Base-by-base conservation (phyloP, 2,329 filamentous ascomycete species). In the Ascochyta pisi region DNA sequence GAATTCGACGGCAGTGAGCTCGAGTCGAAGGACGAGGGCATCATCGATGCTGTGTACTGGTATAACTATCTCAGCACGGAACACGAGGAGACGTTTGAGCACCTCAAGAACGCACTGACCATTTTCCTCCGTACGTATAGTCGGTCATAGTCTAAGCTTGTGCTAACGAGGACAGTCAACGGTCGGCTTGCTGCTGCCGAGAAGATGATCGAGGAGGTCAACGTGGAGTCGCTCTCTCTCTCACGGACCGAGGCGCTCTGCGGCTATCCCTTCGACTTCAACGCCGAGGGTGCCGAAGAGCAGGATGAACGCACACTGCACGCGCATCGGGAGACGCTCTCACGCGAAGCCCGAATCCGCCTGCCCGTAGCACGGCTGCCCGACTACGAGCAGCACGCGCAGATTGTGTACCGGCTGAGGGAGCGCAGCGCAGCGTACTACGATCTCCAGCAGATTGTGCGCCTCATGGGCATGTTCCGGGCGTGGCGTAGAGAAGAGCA, bases 1-100 rank as follows among this genome's bases (percentile, higher is more conserved):
- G 86, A 89, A 57, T 90, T 96, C 68, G 85, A 93, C 48, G 61
- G 68, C 2, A 48, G 55, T 13, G 48, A 58, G 49, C 87, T 88
- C 4, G 84, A 86, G 2, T 81, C 86, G 7, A 76, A 82, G 39
- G 85, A 89, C 56, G 88, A 94, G 60, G 85, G 89, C 31, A 82
- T 96, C 47, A 91, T 97, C 41, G 84, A 89, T 53, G 87, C 90
- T 34, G 78, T 97, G 56, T 90, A 96, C 69, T 98, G 94, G 93
- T 88, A 94, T 72, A 79, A 91, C 54, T 83, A 91, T 52, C 84
- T 94, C 8, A 85, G 89, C 45, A 88, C 85, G n/a, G 64, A 73
- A 9, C 62, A 62, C 27, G 57, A 83, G 15, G 82, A 88, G 54
- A 87, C 91, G 22, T 91, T 94, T 66, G 77, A 80, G 16, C 82